Percentiles rank a stretch among this genome's conserved stretches.
These are phyloP conservation scores for Moelleriella libera DNA, from an alignment of 2,329 filamentous ascomycete genomes.

Conservation along the genomic window DNA sequence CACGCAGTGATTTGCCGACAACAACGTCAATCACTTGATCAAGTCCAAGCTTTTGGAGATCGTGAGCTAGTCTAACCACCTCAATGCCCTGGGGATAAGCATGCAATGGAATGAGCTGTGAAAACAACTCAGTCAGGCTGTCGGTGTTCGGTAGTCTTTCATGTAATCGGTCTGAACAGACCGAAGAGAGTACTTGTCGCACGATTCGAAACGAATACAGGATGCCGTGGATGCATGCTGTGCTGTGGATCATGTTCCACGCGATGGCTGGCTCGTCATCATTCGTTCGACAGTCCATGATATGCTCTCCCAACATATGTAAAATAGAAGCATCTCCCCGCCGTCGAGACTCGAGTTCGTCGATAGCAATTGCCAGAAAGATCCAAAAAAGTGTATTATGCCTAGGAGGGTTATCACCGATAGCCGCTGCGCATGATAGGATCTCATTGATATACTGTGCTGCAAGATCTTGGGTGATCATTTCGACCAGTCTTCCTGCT, in stretches of 20 bases:
- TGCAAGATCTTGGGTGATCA: conserved; percentile 5
- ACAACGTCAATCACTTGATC: background rate
- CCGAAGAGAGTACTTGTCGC: conserved; percentile 16
- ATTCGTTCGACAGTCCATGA: background rate
- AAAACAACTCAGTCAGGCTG: conserved; percentile 9
- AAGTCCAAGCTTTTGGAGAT: background rate
- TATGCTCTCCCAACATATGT: background rate
- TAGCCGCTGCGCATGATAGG: background rate
- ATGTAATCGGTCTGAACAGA: background rate
- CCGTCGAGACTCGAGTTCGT: conserved; percentile 14
- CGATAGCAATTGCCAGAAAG: conserved; percentile 10
- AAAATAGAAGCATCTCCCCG: conserved; percentile 7
- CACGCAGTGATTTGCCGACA: background rate
- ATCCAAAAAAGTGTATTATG: conserved; percentile 7
- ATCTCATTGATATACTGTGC: conserved; percentile 8
- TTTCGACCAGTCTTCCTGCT: conserved; percentile 12
- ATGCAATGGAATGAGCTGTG: conserved; percentile 10
- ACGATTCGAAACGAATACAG: conserved; percentile 47
- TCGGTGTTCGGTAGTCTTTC: background rate
- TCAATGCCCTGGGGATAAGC: conserved; percentile 8
- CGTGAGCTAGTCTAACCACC: conserved; percentile 2
- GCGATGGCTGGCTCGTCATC: conserved; percentile 5
- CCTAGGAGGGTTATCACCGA: conserved; percentile 6
- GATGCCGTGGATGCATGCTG: conserved; percentile 44
- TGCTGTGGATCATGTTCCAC: conserved; percentile 48